Conservation (phyloP, 805 yeast species). For the Pachysolen tannophilus region DNA sequence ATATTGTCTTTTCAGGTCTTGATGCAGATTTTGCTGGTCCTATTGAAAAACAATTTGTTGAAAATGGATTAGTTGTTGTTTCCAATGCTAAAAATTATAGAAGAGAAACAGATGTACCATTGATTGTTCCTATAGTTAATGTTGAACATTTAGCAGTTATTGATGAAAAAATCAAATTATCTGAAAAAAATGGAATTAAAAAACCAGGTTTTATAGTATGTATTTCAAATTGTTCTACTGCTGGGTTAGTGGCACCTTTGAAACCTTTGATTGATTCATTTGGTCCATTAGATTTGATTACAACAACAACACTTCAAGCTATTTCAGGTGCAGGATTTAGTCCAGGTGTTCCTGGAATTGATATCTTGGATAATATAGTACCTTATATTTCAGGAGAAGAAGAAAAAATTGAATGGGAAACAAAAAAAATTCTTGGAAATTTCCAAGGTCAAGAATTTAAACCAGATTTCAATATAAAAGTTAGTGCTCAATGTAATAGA, state of each 20-base stretch:
- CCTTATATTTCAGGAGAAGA: slow-evolving; percentile 97
- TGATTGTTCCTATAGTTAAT: slow-evolving; percentile 92
- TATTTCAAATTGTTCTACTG: slow-evolving; percentile 97
- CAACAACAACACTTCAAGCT: slow-evolving; percentile 93
- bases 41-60: slow-evolving; percentile 78
- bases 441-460: slow-evolving; percentile 45
- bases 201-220: slow-evolving; percentile 84
- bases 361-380: slow-evolving; percentile 86
- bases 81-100: slow-evolving; percentile 97
- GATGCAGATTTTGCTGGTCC: slow-evolving; percentile 92
- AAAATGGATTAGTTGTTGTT: slow-evolving; percentile 73
- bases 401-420: slow-evolving; percentile 98
- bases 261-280: slow-evolving; percentile 86
- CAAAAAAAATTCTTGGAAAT: slow-evolving; percentile 86
- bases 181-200: slow-evolving; percentile 41
- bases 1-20: slow-evolving; percentile 88
- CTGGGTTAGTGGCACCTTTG: slow-evolving; percentile 94
- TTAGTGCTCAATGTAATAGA: slow-evolving; percentile 94
- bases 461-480: slow-evolving; percentile 57
- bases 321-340: slow-evolving; percentile 98
- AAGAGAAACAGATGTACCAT: slow-evolving; percentile 79
- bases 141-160: slow-evolving; percentile 80
- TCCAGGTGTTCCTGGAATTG: slow-evolving; percentile 96
- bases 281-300: slow-evolving; percentile 83
- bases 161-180: slow-evolving; percentile 45